A percentile compares a stretch with the other conserved stretches of the same genome.
Evolutionary conservation across 768 basidiomycete genomes (phyloP).

Genomic region (Tulasnella sp.): DNA sequence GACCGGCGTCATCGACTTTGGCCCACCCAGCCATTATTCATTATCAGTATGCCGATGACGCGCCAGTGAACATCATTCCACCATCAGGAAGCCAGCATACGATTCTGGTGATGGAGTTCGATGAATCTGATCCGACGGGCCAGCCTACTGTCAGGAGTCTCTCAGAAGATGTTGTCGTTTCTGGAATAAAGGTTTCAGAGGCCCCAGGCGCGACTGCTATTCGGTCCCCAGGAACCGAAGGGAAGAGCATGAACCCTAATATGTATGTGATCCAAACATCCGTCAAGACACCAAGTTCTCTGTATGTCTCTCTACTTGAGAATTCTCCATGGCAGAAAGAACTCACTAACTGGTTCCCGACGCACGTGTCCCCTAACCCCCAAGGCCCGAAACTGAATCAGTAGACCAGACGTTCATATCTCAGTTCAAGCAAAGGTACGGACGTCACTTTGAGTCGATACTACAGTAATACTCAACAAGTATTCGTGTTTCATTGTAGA

Average conservation of each 20-base stretch:
- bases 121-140: constrained; percentile 42
- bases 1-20: constrained; percentile 38
- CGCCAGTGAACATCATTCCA: constrained; percentile 62
- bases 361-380: not conserved
- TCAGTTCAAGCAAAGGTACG: constrained; percentile 11
- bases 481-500: not conserved
- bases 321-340: not conserved
- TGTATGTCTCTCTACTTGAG: not conserved
- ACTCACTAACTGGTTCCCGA: not conserved
- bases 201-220: constrained; percentile 57
- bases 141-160: constrained; percentile 44
- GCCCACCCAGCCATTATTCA: constrained; percentile 64
- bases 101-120: constrained; percentile 69
- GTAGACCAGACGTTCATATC: constrained; percentile 17
- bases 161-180: constrained; percentile 48
- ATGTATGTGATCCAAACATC: constrained; percentile 73
- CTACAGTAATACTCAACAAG: not conserved
- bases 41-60: constrained; percentile 79
- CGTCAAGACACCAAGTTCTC: not conserved
- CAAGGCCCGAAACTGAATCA: not conserved
- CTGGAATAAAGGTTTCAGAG: constrained; percentile 62
- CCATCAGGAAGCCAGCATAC: constrained; percentile 56
- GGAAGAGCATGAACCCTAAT: constrained; percentile 45
- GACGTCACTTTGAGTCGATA: not conserved
- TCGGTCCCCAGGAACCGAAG: not conserved